These are phyloP conservation scores for Trypanosomatidae sp. DNA, from an alignment of 208 protist species.

Conservation along the genomic window DNA sequence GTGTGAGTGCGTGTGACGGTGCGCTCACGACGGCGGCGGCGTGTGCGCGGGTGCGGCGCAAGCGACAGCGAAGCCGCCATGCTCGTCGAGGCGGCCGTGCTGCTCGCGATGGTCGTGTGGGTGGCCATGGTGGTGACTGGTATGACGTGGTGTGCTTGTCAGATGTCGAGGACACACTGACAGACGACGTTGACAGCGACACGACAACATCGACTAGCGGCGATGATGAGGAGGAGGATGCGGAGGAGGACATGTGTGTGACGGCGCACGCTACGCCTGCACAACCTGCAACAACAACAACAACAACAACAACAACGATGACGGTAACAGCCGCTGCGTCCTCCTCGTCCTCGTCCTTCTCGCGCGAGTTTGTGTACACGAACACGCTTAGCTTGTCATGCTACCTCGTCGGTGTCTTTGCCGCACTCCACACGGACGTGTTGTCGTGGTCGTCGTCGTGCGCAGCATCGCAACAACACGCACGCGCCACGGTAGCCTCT, in stretches of 20 bases:
- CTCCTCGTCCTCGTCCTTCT: neutral
- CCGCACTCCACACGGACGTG: neutral
- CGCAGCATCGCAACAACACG: neutral
- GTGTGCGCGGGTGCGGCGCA: no score
- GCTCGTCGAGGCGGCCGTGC: no score
- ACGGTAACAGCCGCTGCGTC: neutral
- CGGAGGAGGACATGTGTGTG: no score
- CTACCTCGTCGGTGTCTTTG: neutral
- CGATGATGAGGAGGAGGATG: neutral
- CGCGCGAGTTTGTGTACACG: neutral
- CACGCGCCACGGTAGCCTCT: neutral
- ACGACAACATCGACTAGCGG: no score
- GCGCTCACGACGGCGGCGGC: neutral
- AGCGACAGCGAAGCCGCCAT: no score
- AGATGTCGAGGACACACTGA: no score
- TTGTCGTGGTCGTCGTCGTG: neutral
- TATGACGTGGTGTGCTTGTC: neutral
- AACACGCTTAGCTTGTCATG: neutral
- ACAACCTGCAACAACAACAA: neutral
- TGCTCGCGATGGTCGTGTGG: neutral
- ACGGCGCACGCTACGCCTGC: neutral
- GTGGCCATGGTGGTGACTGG: neutral
- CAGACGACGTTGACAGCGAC: no score
- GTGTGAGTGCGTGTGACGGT: neutral
- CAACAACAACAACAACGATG: slow-evolving; percentile 1